Evolutionary conservation across 2,329 filamentous ascomycete species (phyloP).

Genomic region (Ceratocystis albifundus): DNA sequence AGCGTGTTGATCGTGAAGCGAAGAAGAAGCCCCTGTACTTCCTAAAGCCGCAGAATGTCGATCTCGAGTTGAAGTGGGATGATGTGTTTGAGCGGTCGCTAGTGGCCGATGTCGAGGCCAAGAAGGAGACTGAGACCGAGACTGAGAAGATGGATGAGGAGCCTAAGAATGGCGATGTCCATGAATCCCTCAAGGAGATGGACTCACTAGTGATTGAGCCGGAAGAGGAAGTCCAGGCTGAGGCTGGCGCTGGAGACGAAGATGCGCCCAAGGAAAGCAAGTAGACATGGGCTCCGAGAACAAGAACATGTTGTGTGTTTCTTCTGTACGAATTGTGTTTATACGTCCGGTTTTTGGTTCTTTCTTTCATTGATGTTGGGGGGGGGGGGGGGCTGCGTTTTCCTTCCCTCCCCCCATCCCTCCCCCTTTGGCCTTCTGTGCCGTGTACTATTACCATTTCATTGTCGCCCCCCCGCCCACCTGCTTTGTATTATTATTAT

Average conservation of each 20-base stretch:
- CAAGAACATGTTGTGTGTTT: not conserved
- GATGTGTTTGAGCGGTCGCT: constrained; percentile 29
- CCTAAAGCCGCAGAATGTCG: constrained; percentile 31
- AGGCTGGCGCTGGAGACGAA: not conserved
- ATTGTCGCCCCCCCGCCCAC: not conserved
- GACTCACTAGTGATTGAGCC: constrained; percentile 15
- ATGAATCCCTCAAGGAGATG: constrained; percentile 8
- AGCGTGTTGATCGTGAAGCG: constrained; percentile 42
- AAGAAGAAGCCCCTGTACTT: constrained; percentile 37
- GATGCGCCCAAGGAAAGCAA: not conserved
- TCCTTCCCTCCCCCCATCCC: not conserved
- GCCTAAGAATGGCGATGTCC: not conserved
- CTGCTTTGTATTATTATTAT: constrained; percentile 16
- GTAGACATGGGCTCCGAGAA: not conserved
- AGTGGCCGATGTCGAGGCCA: not conserved
- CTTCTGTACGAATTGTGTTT: not conserved
- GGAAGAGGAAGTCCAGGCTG: not conserved
- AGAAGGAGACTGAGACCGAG: not conserved
- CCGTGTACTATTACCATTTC: not conserved
- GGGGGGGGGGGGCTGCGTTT: not conserved
- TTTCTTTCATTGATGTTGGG: not conserved
- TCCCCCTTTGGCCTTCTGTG: not conserved
- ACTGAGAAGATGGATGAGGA: not conserved
- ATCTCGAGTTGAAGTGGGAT: constrained; percentile 29
- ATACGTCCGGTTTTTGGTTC: not conserved